Evolutionary conservation across 495 filamentous ascomycete genomes (phyloP).

Genomic region (Letharia lupina): DNA sequence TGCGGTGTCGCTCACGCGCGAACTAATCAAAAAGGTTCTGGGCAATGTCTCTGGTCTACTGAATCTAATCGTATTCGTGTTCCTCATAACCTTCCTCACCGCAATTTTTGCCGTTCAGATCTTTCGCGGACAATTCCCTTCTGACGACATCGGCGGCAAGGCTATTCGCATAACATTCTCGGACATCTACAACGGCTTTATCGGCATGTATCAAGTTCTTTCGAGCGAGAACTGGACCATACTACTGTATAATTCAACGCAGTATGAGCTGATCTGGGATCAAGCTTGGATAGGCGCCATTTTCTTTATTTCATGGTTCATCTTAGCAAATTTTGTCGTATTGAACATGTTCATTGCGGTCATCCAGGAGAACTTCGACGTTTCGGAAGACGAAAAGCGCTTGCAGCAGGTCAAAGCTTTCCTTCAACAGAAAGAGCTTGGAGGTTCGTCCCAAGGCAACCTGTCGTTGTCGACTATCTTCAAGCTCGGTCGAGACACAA

Average conservation of each 20-base stretch:
- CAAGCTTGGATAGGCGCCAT: conserved; percentile 92
- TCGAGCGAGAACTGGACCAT: conserved; percentile 95
- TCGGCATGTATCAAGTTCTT: conserved; percentile 98
- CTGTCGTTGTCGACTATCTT: conserved; percentile 85
- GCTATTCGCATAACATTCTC: conserved; percentile 64
- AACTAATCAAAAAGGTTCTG: conserved; percentile 77
- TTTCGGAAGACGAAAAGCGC: conserved; percentile 98
- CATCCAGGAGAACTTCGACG: conserved; percentile 99
- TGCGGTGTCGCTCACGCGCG: conserved; percentile 74
- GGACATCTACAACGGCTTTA: conserved; percentile 88
- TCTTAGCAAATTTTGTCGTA: conserved; percentile 89
- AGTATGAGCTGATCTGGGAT: conserved; percentile 47
- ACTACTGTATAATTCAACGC: conserved; percentile 75
- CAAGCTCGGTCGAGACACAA: conserved; percentile 57
- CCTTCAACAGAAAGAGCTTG: conserved; percentile 81
- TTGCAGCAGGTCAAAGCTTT: conserved; percentile 92
- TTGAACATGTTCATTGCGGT: conserved; percentile 99
- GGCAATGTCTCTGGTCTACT: conserved; percentile 86
- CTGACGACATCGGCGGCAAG: conserved; percentile 45
- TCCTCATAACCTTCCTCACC: conserved; percentile 87
- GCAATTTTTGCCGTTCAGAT: conserved; percentile 91
- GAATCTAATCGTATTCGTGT: conserved; percentile 93
- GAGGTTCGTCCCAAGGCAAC: conserved; percentile 55
- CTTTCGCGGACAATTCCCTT: conserved; percentile 76
- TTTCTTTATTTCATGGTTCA: conserved; percentile 93